Base-by-base conservation (phyloP, 345 rosid genomes). In the Sisymbrium irio region DNA sequence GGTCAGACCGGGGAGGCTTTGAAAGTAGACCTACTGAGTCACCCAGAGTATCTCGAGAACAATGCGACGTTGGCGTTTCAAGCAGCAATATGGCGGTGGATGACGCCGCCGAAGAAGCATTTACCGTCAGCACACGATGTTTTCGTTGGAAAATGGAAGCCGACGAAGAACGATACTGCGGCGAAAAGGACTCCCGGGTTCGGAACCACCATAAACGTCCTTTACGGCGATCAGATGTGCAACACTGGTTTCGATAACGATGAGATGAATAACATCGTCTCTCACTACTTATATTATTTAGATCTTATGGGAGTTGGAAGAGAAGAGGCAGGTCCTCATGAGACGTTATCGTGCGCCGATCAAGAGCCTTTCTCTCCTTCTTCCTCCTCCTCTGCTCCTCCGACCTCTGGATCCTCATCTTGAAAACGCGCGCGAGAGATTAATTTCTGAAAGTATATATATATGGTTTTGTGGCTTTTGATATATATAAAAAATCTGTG, bases 291-390 rank as follows among this genome's bases (percentile, higher is more conserved):
- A 11, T 82, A 90, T 59, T 88, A 93, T 78, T 91, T 93, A 3
- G 98, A 93, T 69, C 77, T 90, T 19, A 78, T 90, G 81, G 98
- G 98, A 3, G 87, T 90, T 5, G 96, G 97, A 32, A 76, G 98
- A 22, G 97, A 93, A 65, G 93, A 89, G 14, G 98, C 98, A 1
- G 98, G 98, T 18, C 83, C 97, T 2, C 87, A 87, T 44, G 97
- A 90, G 28, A 85, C 82, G 71, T 85, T 93, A 14, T 74, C 79
- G 69, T 93, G 96, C 20, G 87, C 85, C 0, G 92, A 93, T 57
- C 98, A 93, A 71, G 76, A 84, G 39, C 81, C 88, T 58, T 90
- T 93, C 76, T 57, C 28, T 19, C 75, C 86, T 18, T 70, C 83
- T 3, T 72, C 83, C 0, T 72, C 85, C 8, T 72, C 85, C 9